phyloP scores from a whole-genome alignment of 176 grass and related monocot species.

The Bothriochloa decipiens region DNA sequence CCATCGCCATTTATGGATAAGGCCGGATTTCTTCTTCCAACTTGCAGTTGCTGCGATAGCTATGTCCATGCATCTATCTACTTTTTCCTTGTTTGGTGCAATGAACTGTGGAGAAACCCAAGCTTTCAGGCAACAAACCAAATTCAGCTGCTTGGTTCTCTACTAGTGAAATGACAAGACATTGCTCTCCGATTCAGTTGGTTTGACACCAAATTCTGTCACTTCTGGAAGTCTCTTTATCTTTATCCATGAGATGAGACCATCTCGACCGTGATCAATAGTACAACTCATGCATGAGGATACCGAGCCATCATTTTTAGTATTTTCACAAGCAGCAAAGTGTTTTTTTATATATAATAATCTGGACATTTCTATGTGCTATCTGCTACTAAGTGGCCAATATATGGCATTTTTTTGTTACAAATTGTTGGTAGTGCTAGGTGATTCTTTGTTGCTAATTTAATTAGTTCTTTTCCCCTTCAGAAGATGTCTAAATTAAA shows the following conservation, averaged over 20 bases:
- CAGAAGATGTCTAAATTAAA: not conserved
- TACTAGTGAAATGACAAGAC: not conserved
- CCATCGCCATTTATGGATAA: not conserved
- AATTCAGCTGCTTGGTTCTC: too few species aligned
- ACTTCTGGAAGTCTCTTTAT: not conserved
- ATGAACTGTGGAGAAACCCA: conserved; percentile 12
- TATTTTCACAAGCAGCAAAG: not conserved
- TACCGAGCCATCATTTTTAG: too few species aligned
- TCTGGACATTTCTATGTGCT: not conserved
- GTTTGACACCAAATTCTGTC: conserved; percentile 13
- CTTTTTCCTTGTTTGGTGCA: not conserved
- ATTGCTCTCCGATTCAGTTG: not conserved
- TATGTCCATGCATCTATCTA: conserved; percentile 5
- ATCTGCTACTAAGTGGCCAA: not conserved
- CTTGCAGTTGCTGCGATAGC: not conserved
- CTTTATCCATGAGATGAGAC: not conserved
- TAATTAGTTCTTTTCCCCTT: not conserved
- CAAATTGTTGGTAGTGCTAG: not conserved
- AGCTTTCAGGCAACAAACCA: conserved; percentile 13
- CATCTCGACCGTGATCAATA: not conserved
- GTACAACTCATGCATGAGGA: conserved; percentile 13
- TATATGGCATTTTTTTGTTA: not conserved
- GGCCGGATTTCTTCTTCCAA: not conserved
- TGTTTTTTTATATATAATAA: not conserved
- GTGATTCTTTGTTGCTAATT: not conserved